phyloP scores from a whole-genome alignment of 352 stramenopile species.

The Phytophthora pistaciae region DNA sequence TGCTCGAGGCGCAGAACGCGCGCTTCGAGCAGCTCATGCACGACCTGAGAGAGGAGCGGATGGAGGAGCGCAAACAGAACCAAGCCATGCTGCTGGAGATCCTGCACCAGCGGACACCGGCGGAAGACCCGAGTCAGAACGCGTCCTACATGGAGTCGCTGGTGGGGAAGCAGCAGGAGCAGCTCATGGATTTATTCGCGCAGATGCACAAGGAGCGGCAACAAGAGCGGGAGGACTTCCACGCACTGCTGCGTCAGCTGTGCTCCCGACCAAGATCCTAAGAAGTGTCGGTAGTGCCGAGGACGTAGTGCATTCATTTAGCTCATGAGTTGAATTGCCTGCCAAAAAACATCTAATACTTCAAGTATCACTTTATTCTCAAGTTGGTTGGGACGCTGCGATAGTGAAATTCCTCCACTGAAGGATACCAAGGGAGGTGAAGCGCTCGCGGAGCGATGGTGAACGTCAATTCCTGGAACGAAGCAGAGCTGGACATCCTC shows the following conservation, averaged over 20 bases:
- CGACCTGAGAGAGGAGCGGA: conserved; percentile 38
- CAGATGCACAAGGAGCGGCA: conserved; percentile 48
- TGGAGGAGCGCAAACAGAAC: conserved; percentile 45
- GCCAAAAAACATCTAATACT: neutral
- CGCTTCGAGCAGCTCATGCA: conserved; percentile 46
- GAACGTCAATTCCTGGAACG: conserved; percentile 29
- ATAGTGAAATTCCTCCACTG: neutral
- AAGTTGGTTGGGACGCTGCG: conserved; percentile 8
- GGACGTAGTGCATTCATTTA: conserved; percentile 2
- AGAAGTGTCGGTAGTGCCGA: neutral
- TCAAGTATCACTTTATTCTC: conserved; percentile 2
- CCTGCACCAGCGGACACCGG: conserved; percentile 34
- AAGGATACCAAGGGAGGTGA: neutral
- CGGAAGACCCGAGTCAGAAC: conserved; percentile 31
- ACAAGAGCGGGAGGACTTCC: conserved; percentile 48
- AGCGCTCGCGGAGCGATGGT: neutral
- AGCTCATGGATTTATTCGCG: conserved; percentile 48
- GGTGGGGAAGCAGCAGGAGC: conserved; percentile 42
- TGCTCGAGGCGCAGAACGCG: conserved; percentile 41
- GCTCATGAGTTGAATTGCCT: neutral
- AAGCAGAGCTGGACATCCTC: conserved; percentile 24
- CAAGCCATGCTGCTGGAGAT: conserved; percentile 46
- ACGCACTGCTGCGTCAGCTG: conserved; percentile 35
- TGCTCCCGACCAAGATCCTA: conserved; percentile 20
- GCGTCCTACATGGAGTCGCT: conserved; percentile 37